Base-by-base conservation (phyloP, 305 asterid species). In the Euphrasia arctica region DNA sequence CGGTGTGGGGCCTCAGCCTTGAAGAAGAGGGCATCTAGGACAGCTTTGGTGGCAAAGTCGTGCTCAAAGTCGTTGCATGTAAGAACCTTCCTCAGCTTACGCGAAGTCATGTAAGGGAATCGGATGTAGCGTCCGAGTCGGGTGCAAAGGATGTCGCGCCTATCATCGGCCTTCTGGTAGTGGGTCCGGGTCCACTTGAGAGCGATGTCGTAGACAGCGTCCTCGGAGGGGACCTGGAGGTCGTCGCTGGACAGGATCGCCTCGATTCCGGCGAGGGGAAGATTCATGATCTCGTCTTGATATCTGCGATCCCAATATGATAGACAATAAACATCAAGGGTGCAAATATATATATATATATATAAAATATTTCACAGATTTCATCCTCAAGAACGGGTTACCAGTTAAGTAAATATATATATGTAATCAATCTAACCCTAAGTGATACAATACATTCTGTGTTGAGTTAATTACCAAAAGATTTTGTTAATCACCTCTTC, bases 201-300 rank as follows among this genome's bases (percentile, higher is more conserved):
- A 0, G 82, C 90, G 50, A 92, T 82, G 77, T 92, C 98, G 5
- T 82, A 92, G n/a, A 89, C 98, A 9, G 95, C 91, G 76, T 92
- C 98, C 75, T 92, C 97, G n/a, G 98, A 92, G 27, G 95, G 91
- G 54, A 92, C 96, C 72, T 89, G 98, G 70, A 92, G 97, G 61
- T 82, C 95, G 12, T 87, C 96, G 39, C 98, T 92, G 22, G 89
- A 80, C 77, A 92, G 74, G 71, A 92, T 69, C 54, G 98, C 96
- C 78, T 92, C 96, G 1, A 92, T 80, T 67, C 98, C 98, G 67
- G 96, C 95, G 34, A 89, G 86, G 48, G 98, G 96, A 68, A 89
- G 77, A 48, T 67, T 80, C 93, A 89, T 82, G 29, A 87, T 89
- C 79, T 92, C 98, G 4, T 89, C 97, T 58, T 85, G 98, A 70